These are phyloP conservation scores for Tubosaeta sp. DNA, from an alignment of 768 basidiomycete species.

Conservation along the genomic window DNA sequence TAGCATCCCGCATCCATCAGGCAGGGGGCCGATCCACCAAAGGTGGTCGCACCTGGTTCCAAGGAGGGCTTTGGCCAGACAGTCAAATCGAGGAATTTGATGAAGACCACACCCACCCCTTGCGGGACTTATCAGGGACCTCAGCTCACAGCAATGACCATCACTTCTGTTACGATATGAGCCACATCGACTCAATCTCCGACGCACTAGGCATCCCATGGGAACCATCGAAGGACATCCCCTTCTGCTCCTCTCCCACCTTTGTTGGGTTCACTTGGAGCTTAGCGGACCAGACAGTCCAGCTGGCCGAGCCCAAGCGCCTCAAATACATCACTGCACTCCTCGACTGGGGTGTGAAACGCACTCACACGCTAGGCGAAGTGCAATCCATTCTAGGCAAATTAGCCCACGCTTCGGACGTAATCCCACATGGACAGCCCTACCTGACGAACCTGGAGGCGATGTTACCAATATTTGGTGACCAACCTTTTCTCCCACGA, in stretches of 20 bases:
- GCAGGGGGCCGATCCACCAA: no score
- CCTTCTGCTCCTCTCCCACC: neutral
- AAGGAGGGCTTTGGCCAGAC: neutral
- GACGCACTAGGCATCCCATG: neutral
- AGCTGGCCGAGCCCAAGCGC: neutral
- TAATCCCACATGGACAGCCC: neutral
- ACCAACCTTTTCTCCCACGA: neutral
- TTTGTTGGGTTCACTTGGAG: neutral
- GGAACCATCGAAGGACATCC: constrained; percentile 1
- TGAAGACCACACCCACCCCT: neutral
- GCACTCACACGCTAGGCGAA: neutral
- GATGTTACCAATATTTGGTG: neutral
- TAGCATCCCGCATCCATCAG: no score
- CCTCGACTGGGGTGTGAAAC: no score
- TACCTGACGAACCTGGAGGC: neutral
- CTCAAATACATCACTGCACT: no score
- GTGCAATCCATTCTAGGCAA: neutral
- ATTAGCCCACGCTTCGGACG: neutral
- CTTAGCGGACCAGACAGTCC: neutral
- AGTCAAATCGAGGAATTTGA: neutral
- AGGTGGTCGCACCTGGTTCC: no score
- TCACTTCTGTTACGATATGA: no score
- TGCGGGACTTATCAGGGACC: no score
- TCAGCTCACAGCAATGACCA: no score
- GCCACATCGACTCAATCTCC: neutral